Evolutionary conservation across 106 monocot species (phyloP).

Genomic region (Dendrobium huoshanense): DNA sequence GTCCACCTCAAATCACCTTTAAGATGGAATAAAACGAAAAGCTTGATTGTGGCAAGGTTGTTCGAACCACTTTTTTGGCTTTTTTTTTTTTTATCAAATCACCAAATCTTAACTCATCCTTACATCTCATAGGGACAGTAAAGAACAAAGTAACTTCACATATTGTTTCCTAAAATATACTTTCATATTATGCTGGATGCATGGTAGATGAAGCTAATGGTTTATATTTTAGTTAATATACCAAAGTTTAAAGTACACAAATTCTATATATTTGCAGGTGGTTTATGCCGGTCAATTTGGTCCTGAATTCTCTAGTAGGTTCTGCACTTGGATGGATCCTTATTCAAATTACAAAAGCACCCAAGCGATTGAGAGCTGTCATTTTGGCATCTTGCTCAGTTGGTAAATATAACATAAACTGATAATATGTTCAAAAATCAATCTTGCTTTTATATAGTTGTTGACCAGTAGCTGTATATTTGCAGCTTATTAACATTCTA

Average conservation of each 20-base stretch:
- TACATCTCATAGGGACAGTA: neutral
- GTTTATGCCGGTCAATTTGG: constrained; percentile 88
- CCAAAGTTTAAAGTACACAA: neutral
- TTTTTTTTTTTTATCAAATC: neutral
- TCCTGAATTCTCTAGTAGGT: constrained; percentile 51
- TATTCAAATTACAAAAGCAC: constrained; percentile 55
- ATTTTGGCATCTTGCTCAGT: constrained; percentile 73
- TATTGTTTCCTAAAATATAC: neutral
- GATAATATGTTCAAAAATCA: neutral
- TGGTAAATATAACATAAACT: constrained; percentile 33
- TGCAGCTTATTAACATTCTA: neutral
- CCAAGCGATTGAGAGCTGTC: constrained; percentile 44
- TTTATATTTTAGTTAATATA: neutral
- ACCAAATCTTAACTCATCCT: neutral
- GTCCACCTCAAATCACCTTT: too few species aligned
- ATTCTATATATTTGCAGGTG: constrained; percentile 40
- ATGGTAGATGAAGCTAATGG: neutral
- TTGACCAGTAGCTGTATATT: neutral
- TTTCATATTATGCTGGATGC: neutral
- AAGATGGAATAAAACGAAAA: neutral
- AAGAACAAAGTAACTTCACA: neutral
- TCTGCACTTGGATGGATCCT: constrained; percentile 71
- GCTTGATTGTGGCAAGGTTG: neutral
- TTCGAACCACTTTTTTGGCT: neutral
- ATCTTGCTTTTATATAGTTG: neutral